Conservation (phyloP, 495 filamentous ascomycete genomes). For the Hypoxylon fragiforme region DNA sequence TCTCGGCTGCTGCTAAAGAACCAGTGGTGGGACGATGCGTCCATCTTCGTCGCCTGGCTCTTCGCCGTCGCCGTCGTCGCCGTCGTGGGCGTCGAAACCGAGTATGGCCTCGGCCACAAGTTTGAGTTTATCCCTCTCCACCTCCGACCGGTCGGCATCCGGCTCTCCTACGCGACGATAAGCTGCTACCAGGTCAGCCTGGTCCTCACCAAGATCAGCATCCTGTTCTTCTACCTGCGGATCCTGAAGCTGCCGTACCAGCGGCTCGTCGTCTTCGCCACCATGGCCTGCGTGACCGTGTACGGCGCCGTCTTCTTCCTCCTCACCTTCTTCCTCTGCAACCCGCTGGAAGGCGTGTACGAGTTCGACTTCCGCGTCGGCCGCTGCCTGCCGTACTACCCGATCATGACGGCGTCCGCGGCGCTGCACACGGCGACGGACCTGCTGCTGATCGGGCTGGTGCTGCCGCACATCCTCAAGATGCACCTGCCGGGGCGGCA, state of each 20-base stretch:
- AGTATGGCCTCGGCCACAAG: constrained; percentile 27
- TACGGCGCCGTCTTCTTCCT: constrained; percentile 43
- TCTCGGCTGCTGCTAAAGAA: constrained; percentile 26
- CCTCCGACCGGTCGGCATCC: constrained; percentile 27
- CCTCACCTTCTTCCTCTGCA: constrained; percentile 46
- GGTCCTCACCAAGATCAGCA: constrained; percentile 45
- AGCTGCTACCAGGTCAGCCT: constrained; percentile 43
- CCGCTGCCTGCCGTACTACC: constrained; percentile 38
- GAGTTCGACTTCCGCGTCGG: constrained; percentile 37
- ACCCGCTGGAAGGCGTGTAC: constrained; percentile 30
- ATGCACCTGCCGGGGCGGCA: constrained; percentile 41
- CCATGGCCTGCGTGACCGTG: constrained; percentile 34
- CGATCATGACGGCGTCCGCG: constrained; percentile 41
- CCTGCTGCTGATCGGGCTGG: constrained; percentile 42
- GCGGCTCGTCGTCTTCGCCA: constrained; percentile 38
- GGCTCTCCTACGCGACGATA: constrained; percentile 25
- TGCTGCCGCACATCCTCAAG: constrained; percentile 41
- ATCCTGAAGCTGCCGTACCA: constrained; percentile 41
- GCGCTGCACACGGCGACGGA: constrained; percentile 42
- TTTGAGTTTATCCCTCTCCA: constrained; percentile 28
- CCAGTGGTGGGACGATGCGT: constrained; percentile 31
- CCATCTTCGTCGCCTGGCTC: constrained; percentile 26
- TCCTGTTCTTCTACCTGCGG: constrained; percentile 46
- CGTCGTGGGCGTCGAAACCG: constrained; percentile 27
- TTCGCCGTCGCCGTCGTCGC: constrained; percentile 30